A percentile compares a stretch with the other conserved stretches of the same genome.
Conservation (phyloP, 176 grass and related monocot genomes). For the Bothriochloa decipiens region DNA sequence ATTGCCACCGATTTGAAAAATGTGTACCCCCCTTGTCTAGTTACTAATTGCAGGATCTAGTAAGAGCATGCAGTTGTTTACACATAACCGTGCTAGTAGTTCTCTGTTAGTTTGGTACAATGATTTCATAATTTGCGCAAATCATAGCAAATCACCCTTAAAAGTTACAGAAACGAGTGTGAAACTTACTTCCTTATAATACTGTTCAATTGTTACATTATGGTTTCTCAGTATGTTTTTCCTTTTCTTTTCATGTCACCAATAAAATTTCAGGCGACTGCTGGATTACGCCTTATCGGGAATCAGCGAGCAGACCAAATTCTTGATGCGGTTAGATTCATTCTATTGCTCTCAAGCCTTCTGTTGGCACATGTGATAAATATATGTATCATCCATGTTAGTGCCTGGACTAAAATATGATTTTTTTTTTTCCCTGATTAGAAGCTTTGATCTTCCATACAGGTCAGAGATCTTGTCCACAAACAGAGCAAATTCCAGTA, state of each 20-base stretch:
- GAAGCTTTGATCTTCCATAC: too few relatives aligned
- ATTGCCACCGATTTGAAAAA: too few relatives aligned
- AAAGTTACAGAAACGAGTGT: background rate
- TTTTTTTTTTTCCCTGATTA: too few relatives aligned
- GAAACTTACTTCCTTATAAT: background rate
- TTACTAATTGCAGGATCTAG: background rate
- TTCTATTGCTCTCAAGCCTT: background rate
- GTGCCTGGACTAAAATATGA: too few relatives aligned
- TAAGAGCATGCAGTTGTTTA: background rate
- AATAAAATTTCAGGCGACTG: constrained; percentile 42
- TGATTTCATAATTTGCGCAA: background rate
- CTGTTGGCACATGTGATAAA: background rate
- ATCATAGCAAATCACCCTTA: too few relatives aligned
- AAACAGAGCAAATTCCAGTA: too few relatives aligned
- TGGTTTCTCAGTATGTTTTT: background rate
- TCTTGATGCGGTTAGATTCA: constrained; percentile 45
- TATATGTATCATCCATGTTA: too few relatives aligned
- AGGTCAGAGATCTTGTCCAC: too few relatives aligned
- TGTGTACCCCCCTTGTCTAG: background rate
- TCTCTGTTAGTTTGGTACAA: background rate
- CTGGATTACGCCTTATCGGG: constrained; percentile 54
- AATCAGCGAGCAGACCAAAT: constrained; percentile 47
- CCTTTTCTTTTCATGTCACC: background rate
- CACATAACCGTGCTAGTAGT: too few relatives aligned
- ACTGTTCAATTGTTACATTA: background rate